Evolutionary conservation across 257 asterid species (phyloP), one percentile per base, ranked within the genome.

Genomic region (Rehmannia glutinosa): DNA sequence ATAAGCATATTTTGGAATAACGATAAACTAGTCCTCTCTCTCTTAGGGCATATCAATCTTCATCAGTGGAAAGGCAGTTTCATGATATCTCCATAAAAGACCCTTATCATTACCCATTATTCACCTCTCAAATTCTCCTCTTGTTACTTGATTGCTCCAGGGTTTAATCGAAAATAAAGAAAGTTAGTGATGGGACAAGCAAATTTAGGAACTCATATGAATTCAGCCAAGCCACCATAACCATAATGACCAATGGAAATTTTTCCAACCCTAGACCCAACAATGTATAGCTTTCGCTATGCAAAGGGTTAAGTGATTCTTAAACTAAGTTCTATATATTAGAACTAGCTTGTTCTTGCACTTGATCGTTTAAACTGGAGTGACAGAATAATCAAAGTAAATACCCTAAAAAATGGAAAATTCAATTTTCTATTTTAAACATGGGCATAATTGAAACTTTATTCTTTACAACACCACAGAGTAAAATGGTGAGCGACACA

Each of bases 301-400:
- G 9, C 63, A 10, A 19, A 33, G 8, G 21, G 9, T 23, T 2
- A 63, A 62, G 8, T 42, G 68, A 57, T 42, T 42, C 41, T 43
- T 6, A 46, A 20, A 53, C 50, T 54, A 32, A 36, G 19, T 4
- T 17, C 32, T 16, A 55, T 15, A 50, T 58, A 10, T 32, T 16
- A 3, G 11, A 57, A 61, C 13, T 15, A 32, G 45, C 69, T 50
- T 56, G 38, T 12, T 28, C 64, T 13, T 8, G 52, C 50, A 66
- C 38, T 25, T 41, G 55, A 51, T 52, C 71, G 59, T 20, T 38
- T 38, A 60, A 47, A 28, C 54, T 27, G 45, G 56, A 53, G 50
- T 39, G 38, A 13, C 15, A 42, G 43, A 7, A 17, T 12, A 59
- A 30, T 28, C 21, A 30, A 30, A 10, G 12, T 17, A 20, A 49